phyloP scores from a whole-genome alignment of 345 rosid genomes.

The Eucalyptus sp. region DNA sequence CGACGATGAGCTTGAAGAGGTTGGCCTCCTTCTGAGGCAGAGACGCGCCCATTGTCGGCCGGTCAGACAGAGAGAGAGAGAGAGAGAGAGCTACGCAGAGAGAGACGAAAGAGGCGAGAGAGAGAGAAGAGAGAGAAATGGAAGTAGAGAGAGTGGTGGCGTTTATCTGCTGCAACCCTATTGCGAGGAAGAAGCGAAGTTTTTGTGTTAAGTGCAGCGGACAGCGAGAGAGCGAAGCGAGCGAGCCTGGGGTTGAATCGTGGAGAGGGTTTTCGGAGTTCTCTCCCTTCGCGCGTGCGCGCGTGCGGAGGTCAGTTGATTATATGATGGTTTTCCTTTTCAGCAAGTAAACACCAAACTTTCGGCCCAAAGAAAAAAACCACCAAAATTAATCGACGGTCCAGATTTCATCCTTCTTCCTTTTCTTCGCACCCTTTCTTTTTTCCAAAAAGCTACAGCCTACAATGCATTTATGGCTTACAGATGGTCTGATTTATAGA shows the following conservation, averaged over 20 bases:
- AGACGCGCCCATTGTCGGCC: conserved; percentile 72
- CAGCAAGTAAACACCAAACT: background rate
- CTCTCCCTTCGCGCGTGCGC: background rate
- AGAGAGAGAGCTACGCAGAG: background rate
- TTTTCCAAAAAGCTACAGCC: background rate
- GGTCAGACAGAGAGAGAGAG: background rate
- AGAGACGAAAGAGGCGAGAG: background rate
- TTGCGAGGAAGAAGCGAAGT: conserved; percentile 4
- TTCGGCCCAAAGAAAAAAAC: too few relatives aligned
- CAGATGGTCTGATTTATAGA: background rate
- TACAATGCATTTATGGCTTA: background rate
- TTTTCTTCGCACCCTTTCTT: background rate
- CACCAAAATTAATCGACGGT: background rate
- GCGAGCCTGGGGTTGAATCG: background rate
- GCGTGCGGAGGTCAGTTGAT: background rate
- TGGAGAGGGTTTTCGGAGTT: background rate
- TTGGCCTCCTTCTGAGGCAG: conserved; percentile 99
- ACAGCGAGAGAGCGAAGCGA: background rate
- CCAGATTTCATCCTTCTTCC: background rate
- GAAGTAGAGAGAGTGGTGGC: conserved; percentile 23
- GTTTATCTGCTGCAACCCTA: conserved; percentile 84
- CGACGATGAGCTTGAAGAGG: conserved; percentile 99
- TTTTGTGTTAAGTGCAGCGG: background rate
- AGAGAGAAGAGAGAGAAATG: background rate
- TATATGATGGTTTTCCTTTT: background rate